Evolutionary conservation across 768 basidiomycete species (phyloP).

Genomic region (Cystofilobasidium capitatum): DNA sequence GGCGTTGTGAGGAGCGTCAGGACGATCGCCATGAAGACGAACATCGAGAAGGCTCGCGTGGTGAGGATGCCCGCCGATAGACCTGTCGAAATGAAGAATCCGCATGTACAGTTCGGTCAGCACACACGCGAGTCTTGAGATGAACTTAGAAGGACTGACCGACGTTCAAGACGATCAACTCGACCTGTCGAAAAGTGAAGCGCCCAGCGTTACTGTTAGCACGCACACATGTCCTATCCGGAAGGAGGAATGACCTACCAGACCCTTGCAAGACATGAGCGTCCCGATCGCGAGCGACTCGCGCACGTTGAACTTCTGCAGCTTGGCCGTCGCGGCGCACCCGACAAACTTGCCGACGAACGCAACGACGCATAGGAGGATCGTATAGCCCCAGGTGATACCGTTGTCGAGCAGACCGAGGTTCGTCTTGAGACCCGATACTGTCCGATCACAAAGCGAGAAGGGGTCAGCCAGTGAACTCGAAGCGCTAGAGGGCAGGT

Average conservation of each 20-base stretch:
- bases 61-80: conserved; percentile 59
- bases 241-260: conserved; percentile 31
- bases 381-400: conserved; percentile 67
- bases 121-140: conserved; percentile 34
- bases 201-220: conserved; percentile 33
- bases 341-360: conserved; percentile 72
- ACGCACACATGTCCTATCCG: background rate
- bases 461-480: background rate
- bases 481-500: conserved; percentile 43
- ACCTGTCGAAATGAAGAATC: background rate
- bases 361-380: conserved; percentile 63
- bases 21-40: conserved; percentile 51
- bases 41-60: conserved; percentile 70
- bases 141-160: conserved; percentile 61
- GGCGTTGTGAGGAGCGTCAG: conserved; percentile 53
- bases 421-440: conserved; percentile 75
- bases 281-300: conserved; percentile 74
- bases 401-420: conserved; percentile 66
- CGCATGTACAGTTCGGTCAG: background rate
- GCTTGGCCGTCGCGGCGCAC: conserved; percentile 53
- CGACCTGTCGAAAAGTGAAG: conserved; percentile 50
- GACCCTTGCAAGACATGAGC: conserved; percentile 87
- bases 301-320: conserved; percentile 58
- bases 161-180: conserved; percentile 85
- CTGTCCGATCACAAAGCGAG: background rate